These are phyloP conservation scores for Cylindrodendrum hubeiense DNA, from an alignment of 2,329 filamentous ascomycete genomes.

Conservation along the genomic window DNA sequence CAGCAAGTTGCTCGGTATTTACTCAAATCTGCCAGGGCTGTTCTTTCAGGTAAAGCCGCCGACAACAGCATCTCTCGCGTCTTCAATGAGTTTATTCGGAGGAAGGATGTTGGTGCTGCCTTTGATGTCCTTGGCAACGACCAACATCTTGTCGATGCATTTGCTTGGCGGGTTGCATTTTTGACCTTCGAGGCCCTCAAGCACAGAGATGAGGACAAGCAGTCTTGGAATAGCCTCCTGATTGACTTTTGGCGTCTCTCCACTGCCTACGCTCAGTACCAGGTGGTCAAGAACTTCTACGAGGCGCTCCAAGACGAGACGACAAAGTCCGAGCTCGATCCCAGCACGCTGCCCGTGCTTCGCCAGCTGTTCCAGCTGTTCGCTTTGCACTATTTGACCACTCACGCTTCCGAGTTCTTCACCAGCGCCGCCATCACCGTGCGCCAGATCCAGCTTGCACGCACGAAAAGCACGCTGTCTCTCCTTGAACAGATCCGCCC, in stretches of 20 bases:
- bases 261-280: slow-evolving; percentile 81
- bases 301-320: slow-evolving; percentile 57
- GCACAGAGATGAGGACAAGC: slow-evolving; percentile 80
- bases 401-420: slow-evolving; percentile 80
- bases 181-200: slow-evolving; percentile 82
- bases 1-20: slow-evolving; percentile 84
- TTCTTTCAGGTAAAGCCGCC: slow-evolving; percentile 70
- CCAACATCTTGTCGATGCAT: slow-evolving; percentile 78
- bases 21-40: slow-evolving; percentile 79
- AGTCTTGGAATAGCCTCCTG: slow-evolving; percentile 81
- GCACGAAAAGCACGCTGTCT: slow-evolving; percentile 76
- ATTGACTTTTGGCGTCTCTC: slow-evolving; percentile 83
- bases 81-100: slow-evolving; percentile 72
- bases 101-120: slow-evolving; percentile 77
- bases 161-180: slow-evolving; percentile 80
- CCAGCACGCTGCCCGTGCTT: slow-evolving; percentile 68
- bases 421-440: slow-evolving; percentile 76
- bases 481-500: slow-evolving; percentile 79
- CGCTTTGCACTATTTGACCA: slow-evolving; percentile 72
- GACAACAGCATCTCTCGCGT: slow-evolving; percentile 61
- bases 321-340: slow-evolving; percentile 66
- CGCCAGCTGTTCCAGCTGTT: slow-evolving; percentile 88
- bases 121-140: slow-evolving; percentile 81
- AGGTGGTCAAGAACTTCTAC: slow-evolving; percentile 81
- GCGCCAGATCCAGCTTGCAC: slow-evolving; percentile 77